Evolutionary conservation across 2,329 filamentous ascomycete genomes (phyloP).

Genomic region (Pyrenophora teres): DNA sequence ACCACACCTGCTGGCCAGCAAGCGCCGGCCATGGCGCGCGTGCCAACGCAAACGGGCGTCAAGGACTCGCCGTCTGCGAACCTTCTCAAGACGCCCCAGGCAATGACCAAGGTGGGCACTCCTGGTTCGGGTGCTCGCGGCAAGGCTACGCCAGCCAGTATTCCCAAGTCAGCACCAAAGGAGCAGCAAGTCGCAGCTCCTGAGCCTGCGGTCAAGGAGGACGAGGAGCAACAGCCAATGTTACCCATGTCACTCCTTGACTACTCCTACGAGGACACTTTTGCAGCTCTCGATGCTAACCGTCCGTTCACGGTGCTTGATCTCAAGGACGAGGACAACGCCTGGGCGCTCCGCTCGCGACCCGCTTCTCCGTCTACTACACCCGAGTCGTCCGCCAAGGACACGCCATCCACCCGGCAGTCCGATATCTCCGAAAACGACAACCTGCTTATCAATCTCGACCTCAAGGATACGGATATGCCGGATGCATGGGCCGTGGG

Average conservation of each 20-base stretch:
- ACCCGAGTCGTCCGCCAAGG: slow-evolving; percentile 45
- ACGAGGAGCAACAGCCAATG: slow-evolving; percentile 29
- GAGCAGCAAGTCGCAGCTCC: slow-evolving; percentile 24
- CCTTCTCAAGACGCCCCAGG: slow-evolving; percentile 47
- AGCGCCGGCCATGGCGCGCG: slow-evolving; percentile 47
- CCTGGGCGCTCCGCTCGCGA: slow-evolving; percentile 41
- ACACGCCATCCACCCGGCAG: slow-evolving; percentile 44
- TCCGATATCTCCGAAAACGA: slow-evolving; percentile 53
- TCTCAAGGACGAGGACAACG: slow-evolving; percentile 43
- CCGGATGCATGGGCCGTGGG: slow-evolving; percentile 40
- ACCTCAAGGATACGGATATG: slow-evolving; percentile 42
- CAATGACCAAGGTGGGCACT: slow-evolving; percentile 40
- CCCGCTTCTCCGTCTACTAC: slow-evolving; percentile 40
- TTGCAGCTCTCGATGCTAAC: slow-evolving; percentile 39
- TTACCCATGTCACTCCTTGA: slow-evolving; percentile 37
- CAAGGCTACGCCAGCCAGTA: slow-evolving; percentile 41
- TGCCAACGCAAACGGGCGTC: slow-evolving; percentile 45
- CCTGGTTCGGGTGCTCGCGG: slow-evolving; percentile 39
- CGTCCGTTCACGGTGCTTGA: slow-evolving; percentile 40
- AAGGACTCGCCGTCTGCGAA: slow-evolving; percentile 45
- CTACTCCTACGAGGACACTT: slow-evolving; percentile 42
- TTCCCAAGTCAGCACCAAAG: slow-evolving; percentile 33
- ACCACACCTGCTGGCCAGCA: slow-evolving; percentile 43
- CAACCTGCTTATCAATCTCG: slow-evolving; percentile 48
- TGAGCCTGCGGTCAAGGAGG: slow-evolving; percentile 28